Conservation (phyloP, 2,329 filamentous ascomycete genomes). For the Fusarium torreyae region DNA sequence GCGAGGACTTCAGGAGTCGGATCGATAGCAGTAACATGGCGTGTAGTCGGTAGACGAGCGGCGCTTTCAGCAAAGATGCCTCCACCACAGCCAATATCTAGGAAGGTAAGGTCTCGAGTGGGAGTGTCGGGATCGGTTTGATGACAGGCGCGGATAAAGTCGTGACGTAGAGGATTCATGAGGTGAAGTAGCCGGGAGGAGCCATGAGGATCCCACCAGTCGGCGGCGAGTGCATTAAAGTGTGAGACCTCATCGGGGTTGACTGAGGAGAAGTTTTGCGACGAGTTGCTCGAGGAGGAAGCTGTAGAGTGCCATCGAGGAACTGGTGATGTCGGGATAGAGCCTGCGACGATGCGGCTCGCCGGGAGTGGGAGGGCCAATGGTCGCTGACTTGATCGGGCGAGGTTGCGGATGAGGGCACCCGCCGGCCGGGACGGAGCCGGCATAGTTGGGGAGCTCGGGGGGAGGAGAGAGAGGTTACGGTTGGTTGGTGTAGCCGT, state of each 20-base stretch:
- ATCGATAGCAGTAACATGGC: slow-evolving; percentile 81
- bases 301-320: slow-evolving; percentile 44
- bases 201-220: slow-evolving; percentile 98
- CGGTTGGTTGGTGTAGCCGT: slow-evolving; percentile 17
- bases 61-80: slow-evolving; percentile 96
- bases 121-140: slow-evolving; percentile 62
- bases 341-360: slow-evolving; percentile 15
- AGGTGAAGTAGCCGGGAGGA: slow-evolving; percentile 93
- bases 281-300: slow-evolving; percentile 30
- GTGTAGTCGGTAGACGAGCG: slow-evolving; percentile 75
- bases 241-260: slow-evolving; percentile 92
- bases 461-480: slow-evolving; percentile 13
- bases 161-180: slow-evolving; percentile 97
- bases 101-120: slow-evolving; percentile 71
- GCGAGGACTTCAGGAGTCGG: slow-evolving; percentile 80
- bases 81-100: slow-evolving; percentile 95
- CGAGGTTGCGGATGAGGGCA: slow-evolving; percentile 43
- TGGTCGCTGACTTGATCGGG: slow-evolving; percentile 21
- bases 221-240: slow-evolving; percentile 92
- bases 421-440: slow-evolving; percentile 46
- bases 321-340: slow-evolving; percentile 8
- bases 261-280: slow-evolving; percentile 75
- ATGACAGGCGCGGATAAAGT: slow-evolving; percentile 86
- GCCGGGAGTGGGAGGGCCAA: slow-evolving; percentile 17
- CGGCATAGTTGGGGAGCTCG: slow-evolving; percentile 41